Conservation (phyloP, 805 yeast genomes). For the Candida oleophila region DNA sequence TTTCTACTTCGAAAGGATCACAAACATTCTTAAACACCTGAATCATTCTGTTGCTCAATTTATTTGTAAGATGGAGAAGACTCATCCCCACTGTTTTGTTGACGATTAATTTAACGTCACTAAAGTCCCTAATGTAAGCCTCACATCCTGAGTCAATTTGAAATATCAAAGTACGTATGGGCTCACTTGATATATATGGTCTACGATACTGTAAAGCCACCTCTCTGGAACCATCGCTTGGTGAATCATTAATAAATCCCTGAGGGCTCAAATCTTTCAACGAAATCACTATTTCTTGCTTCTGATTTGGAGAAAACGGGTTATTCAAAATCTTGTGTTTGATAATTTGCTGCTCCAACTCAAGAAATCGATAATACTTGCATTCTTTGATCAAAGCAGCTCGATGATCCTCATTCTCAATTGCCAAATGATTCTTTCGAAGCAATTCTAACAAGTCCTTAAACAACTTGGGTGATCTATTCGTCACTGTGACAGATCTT, state of each 20-base stretch:
- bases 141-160: conserved; percentile 25
- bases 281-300: conserved; percentile 58
- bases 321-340: conserved; percentile 50
- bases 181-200: conserved; percentile 34
- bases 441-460: conserved; percentile 53
- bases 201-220: conserved; percentile 27
- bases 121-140: conserved; percentile 11
- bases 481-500: conserved; percentile 51
- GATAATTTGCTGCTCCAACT: conserved; percentile 69
- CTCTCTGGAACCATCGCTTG: conserved; percentile 16
- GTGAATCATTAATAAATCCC: conserved; percentile 29
- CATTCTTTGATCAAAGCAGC: conserved; percentile 64
- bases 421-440: conserved; percentile 50
- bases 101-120: conserved; percentile 33
- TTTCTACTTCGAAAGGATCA: conserved; percentile 14
- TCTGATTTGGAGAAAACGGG: conserved; percentile 39
- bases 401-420: conserved; percentile 56
- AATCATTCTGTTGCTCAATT: conserved; percentile 19
- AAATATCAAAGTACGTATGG: conserved; percentile 27
- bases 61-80: conserved; percentile 25
- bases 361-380: conserved; percentile 71
- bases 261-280: conserved; percentile 44
- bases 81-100: conserved; percentile 25
- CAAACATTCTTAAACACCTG: conserved; percentile 20
- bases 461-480: conserved; percentile 55